Evolutionary conservation across 495 filamentous ascomycete genomes (phyloP), one percentile per base, ranked within the genome.

Genomic region (Penicillium tannophilum): DNA sequence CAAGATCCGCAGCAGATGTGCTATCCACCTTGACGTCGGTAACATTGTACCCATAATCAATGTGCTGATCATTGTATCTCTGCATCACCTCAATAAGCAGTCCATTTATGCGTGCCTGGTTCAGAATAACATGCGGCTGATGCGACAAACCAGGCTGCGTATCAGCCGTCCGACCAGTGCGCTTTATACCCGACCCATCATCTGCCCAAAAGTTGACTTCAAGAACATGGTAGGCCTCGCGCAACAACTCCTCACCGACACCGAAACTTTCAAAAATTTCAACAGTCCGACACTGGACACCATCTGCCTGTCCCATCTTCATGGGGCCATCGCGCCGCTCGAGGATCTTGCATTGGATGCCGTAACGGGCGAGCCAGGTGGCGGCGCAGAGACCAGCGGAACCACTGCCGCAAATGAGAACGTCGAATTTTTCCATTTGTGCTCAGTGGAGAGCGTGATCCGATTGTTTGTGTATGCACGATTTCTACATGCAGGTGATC

Each of bases 201-300:
- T 72, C 70, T 6, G 69, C 74, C 87, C 86, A 90, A 61, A 90
- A 89, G 1, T 74, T 75, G 0, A 86, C 79, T 73, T 93, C 90
- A 3, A 86, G 71, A 17, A 88, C 82, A 65, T 89, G 88, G 56
- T 88, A 91, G 0, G 85, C 79, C 63, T 92, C 88, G 12, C 82
- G 80, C n/a, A 92, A 79, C 26, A 93, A 65, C 39, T 86, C 80
- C 54, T 92, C 89, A 0, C 82, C 79, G 12, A 93, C 72, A 0
- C 89, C 88, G 46, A 93, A 91, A 33, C 84, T 87, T 60, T 94
- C 88, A 52, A 92, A 88, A 44, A 95, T 86, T 66, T 94, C 90
- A 10, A 92, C 83, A 1, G 90, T 90, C 1, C 90, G 88, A 57
- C 85, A 87, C 71, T 94, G 90, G 11, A 92, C 81, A 0, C 90